Conservation (phyloP, 2,329 filamentous ascomycete genomes). For the Aspergillus calidoustus region DNA sequence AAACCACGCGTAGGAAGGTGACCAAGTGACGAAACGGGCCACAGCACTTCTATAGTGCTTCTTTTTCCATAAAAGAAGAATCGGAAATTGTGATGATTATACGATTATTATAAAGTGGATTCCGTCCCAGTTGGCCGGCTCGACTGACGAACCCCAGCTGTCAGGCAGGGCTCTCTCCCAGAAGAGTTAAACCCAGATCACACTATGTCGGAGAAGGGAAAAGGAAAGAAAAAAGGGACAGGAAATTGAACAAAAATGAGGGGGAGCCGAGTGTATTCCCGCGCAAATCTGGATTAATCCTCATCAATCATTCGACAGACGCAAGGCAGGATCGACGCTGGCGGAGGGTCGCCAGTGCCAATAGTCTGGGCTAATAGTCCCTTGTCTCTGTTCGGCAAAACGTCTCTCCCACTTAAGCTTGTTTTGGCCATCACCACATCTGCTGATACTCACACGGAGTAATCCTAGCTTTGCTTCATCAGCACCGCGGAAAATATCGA, state of each 20-base stretch:
- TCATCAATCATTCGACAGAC: constrained; percentile 5
- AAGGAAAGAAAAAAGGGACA: constrained; percentile 10
- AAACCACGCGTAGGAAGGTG: neutral
- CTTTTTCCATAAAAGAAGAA: neutral
- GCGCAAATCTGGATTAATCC: constrained; percentile 1
- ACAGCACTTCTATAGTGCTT: neutral
- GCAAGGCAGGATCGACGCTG: constrained; percentile 41
- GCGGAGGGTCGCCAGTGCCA: constrained; percentile 38
- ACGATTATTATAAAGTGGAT: neutral
- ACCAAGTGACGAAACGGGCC: neutral
- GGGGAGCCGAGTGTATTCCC: neutral
- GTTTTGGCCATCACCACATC: neutral
- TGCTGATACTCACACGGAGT: neutral
- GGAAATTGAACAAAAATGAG: constrained; percentile 4
- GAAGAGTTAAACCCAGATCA: constrained; percentile 21
- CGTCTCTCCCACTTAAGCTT: constrained; percentile 13
- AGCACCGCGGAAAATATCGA: neutral
- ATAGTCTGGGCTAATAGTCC: constrained; percentile 45
- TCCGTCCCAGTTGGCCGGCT: neutral
- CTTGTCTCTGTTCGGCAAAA: constrained; percentile 2
- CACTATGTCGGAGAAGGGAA: constrained; percentile 20
- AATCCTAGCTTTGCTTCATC: neutral
- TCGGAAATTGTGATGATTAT: neutral
- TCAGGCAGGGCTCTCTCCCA: constrained; percentile 30
- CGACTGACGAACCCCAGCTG: neutral